A percentile compares a stretch with the other conserved stretches of the same genome.
These are phyloP conservation scores for Fusarium pseudocircinatum DNA, from an alignment of 2,329 filamentous ascomycete genomes.

Conservation along the genomic window DNA sequence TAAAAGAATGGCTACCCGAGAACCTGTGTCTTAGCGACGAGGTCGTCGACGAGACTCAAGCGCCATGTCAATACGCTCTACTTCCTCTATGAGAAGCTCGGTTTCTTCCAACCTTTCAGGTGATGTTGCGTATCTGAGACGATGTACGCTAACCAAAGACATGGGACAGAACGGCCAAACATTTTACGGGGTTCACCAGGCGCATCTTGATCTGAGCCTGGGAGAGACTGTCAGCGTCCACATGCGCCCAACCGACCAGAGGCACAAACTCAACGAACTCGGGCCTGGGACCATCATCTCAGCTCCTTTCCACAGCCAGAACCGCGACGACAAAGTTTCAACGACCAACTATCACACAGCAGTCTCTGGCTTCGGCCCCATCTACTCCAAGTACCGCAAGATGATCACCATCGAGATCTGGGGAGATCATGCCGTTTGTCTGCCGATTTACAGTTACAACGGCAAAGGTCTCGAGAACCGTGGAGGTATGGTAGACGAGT, in stretches of 20 bases:
- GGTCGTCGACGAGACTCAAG: neutral
- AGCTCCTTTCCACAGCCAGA: conserved; percentile 25
- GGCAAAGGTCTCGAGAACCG: conserved; percentile 26
- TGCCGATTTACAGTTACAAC: conserved; percentile 35
- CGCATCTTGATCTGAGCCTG: conserved; percentile 2
- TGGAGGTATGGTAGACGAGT: conserved; percentile 14
- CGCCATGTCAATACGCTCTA: neutral
- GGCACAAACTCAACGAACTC: neutral
- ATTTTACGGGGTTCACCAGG: conserved; percentile 15
- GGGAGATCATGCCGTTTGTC: conserved; percentile 28
- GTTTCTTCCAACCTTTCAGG: neutral
- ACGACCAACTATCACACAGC: conserved; percentile 5
- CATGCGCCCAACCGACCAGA: conserved; percentile 18
- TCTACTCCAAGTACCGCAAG: conserved; percentile 41
- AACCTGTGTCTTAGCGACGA: neutral
- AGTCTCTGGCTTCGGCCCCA: conserved; percentile 18
- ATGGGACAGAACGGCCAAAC: neutral
- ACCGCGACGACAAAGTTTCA: neutral
- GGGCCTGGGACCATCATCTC: conserved; percentile 32
- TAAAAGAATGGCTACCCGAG: neutral
- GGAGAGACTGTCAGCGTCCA: conserved; percentile 8
- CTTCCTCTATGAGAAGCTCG: neutral
- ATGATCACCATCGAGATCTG: conserved; percentile 34
- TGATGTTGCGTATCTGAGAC: neutral
- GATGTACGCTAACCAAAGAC: neutral